phyloP scores from a whole-genome alignment of 768 basidiomycete species.

The Omphalotus guepiniiformis region DNA sequence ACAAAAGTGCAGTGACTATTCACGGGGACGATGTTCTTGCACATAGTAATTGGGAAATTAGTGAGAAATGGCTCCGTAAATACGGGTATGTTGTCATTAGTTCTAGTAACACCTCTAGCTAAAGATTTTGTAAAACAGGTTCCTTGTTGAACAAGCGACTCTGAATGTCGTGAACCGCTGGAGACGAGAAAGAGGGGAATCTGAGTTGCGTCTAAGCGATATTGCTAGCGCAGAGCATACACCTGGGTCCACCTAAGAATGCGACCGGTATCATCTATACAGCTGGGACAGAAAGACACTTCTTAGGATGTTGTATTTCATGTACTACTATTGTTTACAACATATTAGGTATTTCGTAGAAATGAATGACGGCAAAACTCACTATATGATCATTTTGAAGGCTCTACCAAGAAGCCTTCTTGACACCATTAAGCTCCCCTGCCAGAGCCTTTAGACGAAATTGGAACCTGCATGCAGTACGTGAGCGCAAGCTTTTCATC shows the following conservation, averaged over 20 bases:
- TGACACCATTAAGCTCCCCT: slow-evolving; percentile 83
- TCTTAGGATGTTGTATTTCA: slow-evolving; percentile 8
- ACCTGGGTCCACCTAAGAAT: slow-evolving; percentile 18
- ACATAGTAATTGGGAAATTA: slow-evolving; percentile 87
- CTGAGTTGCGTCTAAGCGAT: slow-evolving; percentile 58
- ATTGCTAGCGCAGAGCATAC: slow-evolving; percentile 36
- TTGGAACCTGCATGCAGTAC: slow-evolving; percentile 57
- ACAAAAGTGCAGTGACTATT: slow-evolving; percentile 62
- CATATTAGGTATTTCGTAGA: too few relatives aligned
- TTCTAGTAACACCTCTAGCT: background rate
- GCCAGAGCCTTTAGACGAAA: slow-evolving; percentile 82
- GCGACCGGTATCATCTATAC: background rate
- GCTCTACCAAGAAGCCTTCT: slow-evolving; percentile 91
- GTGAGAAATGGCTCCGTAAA: slow-evolving; percentile 76
- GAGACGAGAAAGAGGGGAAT: slow-evolving; percentile 79
- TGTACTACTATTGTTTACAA: too few relatives aligned
- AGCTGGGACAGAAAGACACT: background rate
- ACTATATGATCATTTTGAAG: too few relatives aligned
- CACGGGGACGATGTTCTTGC: slow-evolving; percentile 93
- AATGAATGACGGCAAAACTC: too few relatives aligned
- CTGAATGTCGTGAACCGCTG: slow-evolving; percentile 79
- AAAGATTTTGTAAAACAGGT: slow-evolving; percentile 21
- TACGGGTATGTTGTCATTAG: slow-evolving; percentile 55
- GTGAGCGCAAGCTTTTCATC: background rate
- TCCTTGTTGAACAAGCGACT: slow-evolving; percentile 71